Conservation (phyloP, 331 rosid genomes). For the Cucumis variabilis region DNA sequence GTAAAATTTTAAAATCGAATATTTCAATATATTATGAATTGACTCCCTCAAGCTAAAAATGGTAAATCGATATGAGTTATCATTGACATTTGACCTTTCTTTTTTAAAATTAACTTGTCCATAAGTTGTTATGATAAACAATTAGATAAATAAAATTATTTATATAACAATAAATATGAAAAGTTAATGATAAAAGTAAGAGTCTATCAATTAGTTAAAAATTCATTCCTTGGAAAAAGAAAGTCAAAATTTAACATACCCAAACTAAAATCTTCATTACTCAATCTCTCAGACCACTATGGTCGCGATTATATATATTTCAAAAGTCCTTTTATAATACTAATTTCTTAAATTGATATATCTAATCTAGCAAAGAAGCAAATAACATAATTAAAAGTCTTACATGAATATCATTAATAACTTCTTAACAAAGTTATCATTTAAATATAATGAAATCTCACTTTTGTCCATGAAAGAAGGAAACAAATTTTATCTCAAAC, state of each 20-base stretch:
- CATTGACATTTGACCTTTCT: background rate
- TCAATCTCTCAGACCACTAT: background rate
- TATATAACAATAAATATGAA: background rate
- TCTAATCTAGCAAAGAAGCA: background rate
- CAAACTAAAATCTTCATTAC: background rate
- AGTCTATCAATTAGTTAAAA: too few relatives aligned
- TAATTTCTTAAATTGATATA: background rate
- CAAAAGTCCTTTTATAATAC: background rate
- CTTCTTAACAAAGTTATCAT: background rate
- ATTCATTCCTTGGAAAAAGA: background rate
- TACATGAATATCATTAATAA: background rate
- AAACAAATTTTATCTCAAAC: background rate
- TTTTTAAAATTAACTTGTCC: background rate
- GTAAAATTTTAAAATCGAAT: too few relatives aligned
- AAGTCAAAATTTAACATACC: background rate
- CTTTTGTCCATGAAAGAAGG: background rate
- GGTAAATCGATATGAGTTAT: background rate
- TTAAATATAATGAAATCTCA: background rate
- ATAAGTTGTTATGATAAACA: background rate
- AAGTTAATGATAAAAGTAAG: background rate
- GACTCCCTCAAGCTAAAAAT: background rate
- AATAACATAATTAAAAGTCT: background rate
- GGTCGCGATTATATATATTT: background rate
- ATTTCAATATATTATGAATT: background rate
- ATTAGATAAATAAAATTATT: background rate